A percentile compares a stretch with the other conserved stretches of the same genome.
phyloP scores from a whole-genome alignment of 768 basidiomycete species.

The Tylopilus sp. region DNA sequence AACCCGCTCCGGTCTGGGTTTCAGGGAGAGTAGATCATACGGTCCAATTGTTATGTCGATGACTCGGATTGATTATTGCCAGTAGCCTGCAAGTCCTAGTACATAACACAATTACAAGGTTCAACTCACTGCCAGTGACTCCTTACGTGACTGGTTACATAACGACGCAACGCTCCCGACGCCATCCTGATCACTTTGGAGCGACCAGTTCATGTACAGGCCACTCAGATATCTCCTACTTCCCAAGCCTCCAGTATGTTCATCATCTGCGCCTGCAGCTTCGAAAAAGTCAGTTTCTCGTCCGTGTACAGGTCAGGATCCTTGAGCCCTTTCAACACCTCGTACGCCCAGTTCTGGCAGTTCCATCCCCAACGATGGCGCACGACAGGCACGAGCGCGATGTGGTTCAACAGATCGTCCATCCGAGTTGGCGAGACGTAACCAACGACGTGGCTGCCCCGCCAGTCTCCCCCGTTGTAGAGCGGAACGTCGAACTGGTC shows the following conservation, averaged over 20 bases:
- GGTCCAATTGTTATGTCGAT: too few relatives aligned
- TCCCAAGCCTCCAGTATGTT: constrained; percentile 32
- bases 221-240: constrained; percentile 17
- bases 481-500: constrained; percentile 16
- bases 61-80: too few relatives aligned
- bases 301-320: constrained; percentile 13
- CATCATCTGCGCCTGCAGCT: constrained; percentile 28
- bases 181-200: too few relatives aligned
- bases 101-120: too few relatives aligned
- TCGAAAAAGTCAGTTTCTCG: constrained; percentile 9
- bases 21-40: too few relatives aligned
- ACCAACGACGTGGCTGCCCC: constrained; percentile 26
- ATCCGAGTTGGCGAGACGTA: constrained; percentile 16
- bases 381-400: constrained; percentile 21
- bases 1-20: too few relatives aligned
- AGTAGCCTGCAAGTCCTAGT: too few relatives aligned
- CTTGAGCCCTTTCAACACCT: constrained; percentile 16
- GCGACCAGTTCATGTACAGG: background rate
- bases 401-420: constrained; percentile 11
- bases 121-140: too few relatives aligned
- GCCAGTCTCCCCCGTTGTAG: constrained; percentile 16
- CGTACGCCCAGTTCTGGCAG: constrained; percentile 29
- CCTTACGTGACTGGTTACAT: background rate
- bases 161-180: background rate
- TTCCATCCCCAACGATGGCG: constrained; percentile 21